These are phyloP conservation scores for Capsicum chinense DNA, from an alignment of 257 asterid species.

Conservation along the genomic window DNA sequence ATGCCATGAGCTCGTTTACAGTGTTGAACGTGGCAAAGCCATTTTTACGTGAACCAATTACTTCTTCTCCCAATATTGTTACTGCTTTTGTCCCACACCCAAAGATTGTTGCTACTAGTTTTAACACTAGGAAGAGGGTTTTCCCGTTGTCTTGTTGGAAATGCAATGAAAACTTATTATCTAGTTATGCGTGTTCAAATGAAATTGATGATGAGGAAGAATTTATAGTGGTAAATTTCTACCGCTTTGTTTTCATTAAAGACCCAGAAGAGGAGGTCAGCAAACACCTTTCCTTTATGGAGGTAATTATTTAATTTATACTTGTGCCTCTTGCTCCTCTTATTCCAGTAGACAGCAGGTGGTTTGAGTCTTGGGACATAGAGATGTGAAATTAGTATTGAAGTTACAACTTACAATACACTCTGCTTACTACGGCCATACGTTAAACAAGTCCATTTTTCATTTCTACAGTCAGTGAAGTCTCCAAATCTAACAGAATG, in stretches of 20 bases:
- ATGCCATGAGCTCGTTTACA: not conserved
- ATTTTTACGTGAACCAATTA: not conserved
- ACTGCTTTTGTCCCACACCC: conserved; percentile 11
- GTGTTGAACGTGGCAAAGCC: conserved; percentile 4
- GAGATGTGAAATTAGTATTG: not conserved
- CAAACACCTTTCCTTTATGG: conserved; percentile 81
- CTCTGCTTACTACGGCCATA: not conserved
- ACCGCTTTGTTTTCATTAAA: conserved; percentile 61
- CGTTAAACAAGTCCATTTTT: not conserved
- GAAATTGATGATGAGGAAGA: conserved; percentile 51
- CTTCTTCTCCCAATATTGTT: conserved; percentile 33
- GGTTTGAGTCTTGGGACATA: not conserved
- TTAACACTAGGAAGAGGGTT: conserved; percentile 37
- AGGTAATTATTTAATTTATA: conserved; percentile 46
- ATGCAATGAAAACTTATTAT: conserved; percentile 37
- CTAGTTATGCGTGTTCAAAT: conserved; percentile 44
- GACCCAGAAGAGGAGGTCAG: conserved; percentile 73
- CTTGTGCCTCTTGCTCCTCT: too few species aligned
- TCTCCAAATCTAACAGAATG: not conserved
- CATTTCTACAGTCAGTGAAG: not conserved
- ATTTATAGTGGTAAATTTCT: conserved; percentile 85
- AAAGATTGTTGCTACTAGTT: conserved; percentile 20
- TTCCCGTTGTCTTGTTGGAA: conserved; percentile 35
- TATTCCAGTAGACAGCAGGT: too few species aligned
- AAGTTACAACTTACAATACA: too few species aligned